These are phyloP conservation scores for Phytophthora vignae DNA, from an alignment of 352 stramenopile genomes.

Conservation along the genomic window DNA sequence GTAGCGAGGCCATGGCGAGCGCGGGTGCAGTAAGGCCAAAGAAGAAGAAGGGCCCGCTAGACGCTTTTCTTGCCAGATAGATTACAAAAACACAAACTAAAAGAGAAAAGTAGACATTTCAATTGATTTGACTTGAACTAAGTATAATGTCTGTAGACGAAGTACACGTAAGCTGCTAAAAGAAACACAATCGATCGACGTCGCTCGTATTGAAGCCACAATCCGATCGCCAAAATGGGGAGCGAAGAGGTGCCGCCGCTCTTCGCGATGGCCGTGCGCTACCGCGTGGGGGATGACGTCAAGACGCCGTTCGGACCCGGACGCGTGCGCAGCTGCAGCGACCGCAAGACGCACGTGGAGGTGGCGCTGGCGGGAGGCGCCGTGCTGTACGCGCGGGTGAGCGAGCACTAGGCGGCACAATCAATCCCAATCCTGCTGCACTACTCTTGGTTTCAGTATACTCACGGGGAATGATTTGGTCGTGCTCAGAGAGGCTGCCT, in stretches of 20 bases:
- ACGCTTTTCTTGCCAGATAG: conserved; percentile 50
- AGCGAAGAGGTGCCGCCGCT: conserved; percentile 65
- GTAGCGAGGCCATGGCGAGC: conserved; percentile 21
- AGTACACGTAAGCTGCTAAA: too few relatives aligned
- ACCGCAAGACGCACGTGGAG: conserved; percentile 62
- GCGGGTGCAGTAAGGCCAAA: conserved; percentile 3
- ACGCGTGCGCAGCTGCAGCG: conserved; percentile 51
- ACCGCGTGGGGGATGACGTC: conserved; percentile 65
- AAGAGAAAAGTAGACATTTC: neutral
- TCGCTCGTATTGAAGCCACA: conserved; percentile 5
- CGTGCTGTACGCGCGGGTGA: conserved; percentile 66
- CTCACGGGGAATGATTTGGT: neutral
- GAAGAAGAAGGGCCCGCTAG: conserved; percentile 53
- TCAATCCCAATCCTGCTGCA: neutral
- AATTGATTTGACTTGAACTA: neutral
- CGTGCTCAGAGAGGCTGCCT: conserved; percentile 54
- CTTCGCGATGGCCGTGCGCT: conserved; percentile 76
- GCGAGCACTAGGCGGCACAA: neutral
- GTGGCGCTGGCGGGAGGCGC: conserved; percentile 57
- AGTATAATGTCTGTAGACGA: neutral
- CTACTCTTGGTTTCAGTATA: conserved; percentile 8
- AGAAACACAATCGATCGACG: neutral
- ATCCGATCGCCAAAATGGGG: conserved; percentile 15
- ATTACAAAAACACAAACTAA: conserved; percentile 3
- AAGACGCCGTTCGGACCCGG: conserved; percentile 73